Percentiles rank a stretch among this genome's conserved stretches.
These are phyloP conservation scores for Penstemon davidsonii DNA, from an alignment of 257 asterid genomes.

Conservation along the genomic window DNA sequence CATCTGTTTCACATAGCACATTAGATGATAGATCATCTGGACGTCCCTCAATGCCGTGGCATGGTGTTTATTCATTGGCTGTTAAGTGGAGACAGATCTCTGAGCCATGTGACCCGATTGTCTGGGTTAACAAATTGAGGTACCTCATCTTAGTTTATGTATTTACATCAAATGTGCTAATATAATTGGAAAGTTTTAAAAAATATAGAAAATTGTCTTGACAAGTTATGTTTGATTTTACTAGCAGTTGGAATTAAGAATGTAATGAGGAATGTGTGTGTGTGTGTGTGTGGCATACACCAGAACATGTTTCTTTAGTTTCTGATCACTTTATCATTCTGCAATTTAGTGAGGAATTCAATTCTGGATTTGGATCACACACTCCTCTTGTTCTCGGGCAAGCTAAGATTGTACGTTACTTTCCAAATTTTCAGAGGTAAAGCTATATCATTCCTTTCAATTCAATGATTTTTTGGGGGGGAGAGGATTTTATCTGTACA, in stretches of 20 bases:
- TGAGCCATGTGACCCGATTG: conserved; percentile 96
- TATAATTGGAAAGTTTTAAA: conserved; percentile 18
- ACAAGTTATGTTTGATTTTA: conserved; percentile 9
- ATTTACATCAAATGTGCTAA: conserved; percentile 14
- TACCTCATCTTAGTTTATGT: conserved; percentile 34
- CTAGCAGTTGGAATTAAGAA: not conserved
- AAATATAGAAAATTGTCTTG: conserved; percentile 14
- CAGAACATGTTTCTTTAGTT: conserved; percentile 23
- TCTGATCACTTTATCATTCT: conserved; percentile 30
- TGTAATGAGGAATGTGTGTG: conserved; percentile 6
- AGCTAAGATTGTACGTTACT: conserved; percentile 81
- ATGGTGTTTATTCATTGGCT: conserved; percentile 73
- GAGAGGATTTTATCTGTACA: not conserved
- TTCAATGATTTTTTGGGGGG: not conserved
- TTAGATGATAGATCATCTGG: conserved; percentile 68
- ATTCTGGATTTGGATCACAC: conserved; percentile 88
- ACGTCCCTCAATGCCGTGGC: conserved; percentile 85
- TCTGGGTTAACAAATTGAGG: conserved; percentile 96
- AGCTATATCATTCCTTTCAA: conserved; percentile 6
- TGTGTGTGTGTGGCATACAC: not conserved
- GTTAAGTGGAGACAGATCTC: conserved; percentile 99
- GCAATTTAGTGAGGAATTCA: conserved; percentile 72
- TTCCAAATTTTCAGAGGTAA: conserved; percentile 78
- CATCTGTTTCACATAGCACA: conserved; percentile 46
- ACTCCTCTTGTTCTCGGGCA: conserved; percentile 91